Base-by-base conservation (phyloP, 192 early-diverging fungal species). In the Mortierella antarctica region DNA sequence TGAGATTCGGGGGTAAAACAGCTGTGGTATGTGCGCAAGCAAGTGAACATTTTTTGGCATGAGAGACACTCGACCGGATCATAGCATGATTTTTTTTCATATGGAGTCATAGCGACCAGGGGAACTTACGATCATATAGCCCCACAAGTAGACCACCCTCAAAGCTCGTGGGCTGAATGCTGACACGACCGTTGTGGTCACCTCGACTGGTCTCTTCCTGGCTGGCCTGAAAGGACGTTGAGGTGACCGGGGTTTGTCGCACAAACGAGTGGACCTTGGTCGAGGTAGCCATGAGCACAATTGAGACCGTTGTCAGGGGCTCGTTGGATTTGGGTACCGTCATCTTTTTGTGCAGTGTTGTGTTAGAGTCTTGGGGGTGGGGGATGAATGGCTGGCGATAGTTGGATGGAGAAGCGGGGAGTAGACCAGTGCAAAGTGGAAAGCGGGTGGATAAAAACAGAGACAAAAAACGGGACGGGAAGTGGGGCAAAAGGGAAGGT, bases 121-220 rank as follows among this genome's bases (percentile, higher is more conserved):
- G 39, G 4, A 6, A 79, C 76, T 71, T 79, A 72, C 76, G 76
- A 63, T 80, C 76, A 57, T 80, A 80, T 12, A 80, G 47, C 62
- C 76, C 76, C 2, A 80, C 76, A 13, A 80, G 41, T 17, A 80
- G 70, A 15, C 76, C 76, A 45, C 76, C 76, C 52, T 80, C 76
- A 56, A 80, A 80, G 17, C 76, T 65, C 10, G 76, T 80, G 18
- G 76, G 76, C 41, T 72, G 76, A 12, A 80, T 64, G 41, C 68
- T 71, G 47, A 80, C 65, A 13, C 76, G 76, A 42, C 76, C 52
- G 44, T 80, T 80, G 59, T 71, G 76, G 18, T 55, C 57, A 15
- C 75, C 68, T 31, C 58, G 68, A n/a, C 68, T 45, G 20, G 45
- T 44, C 23, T 65, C 73, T 44, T 73, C 73, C 60, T 68, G 73